Conservation (phyloP, 1,284 basidiomycete genomes). For the Coniferiporia sulphurascens region DNA sequence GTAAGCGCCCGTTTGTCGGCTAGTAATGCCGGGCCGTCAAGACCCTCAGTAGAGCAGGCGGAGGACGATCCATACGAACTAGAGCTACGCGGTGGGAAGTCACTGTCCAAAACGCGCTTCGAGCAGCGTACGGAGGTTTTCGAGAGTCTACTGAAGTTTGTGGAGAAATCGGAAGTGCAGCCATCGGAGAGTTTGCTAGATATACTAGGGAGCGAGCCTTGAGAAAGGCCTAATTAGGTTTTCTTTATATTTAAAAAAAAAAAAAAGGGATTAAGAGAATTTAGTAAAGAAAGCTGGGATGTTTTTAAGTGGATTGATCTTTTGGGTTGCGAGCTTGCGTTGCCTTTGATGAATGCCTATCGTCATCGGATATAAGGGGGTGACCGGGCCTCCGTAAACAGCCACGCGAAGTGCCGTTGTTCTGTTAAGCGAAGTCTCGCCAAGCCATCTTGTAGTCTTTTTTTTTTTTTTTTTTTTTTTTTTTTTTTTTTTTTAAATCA, state of each 20-base stretch:
- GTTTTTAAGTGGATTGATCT: too few relatives aligned
- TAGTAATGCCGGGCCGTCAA: neutral
- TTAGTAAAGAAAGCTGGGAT: neutral
- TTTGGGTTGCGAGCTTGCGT: too few relatives aligned
- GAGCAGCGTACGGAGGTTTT: constrained; percentile 63
- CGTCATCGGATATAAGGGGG: too few relatives aligned
- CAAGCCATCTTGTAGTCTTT: too few relatives aligned
- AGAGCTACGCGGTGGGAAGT: constrained; percentile 21
- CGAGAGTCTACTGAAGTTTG: constrained; percentile 57
- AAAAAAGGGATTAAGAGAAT: neutral
- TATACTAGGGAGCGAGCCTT: constrained; percentile 25
- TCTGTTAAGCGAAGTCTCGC: too few relatives aligned
- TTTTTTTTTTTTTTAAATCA: too few relatives aligned
- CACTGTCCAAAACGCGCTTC: constrained; percentile 38
- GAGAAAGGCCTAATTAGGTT: neutral
- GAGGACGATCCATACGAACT: constrained; percentile 38
- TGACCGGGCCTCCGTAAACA: too few relatives aligned
- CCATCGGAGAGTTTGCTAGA: constrained; percentile 54
- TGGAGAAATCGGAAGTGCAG: constrained; percentile 46
- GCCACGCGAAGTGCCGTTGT: too few relatives aligned
- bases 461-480: too few relatives aligned
- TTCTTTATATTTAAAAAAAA: neutral
- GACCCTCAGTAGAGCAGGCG: constrained; percentile 23
- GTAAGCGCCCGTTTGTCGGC: neutral
- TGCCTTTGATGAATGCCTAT: too few relatives aligned